Conservation (phyloP, 352 stramenopile genomes). For the Globisporangium spiculum region DNA sequence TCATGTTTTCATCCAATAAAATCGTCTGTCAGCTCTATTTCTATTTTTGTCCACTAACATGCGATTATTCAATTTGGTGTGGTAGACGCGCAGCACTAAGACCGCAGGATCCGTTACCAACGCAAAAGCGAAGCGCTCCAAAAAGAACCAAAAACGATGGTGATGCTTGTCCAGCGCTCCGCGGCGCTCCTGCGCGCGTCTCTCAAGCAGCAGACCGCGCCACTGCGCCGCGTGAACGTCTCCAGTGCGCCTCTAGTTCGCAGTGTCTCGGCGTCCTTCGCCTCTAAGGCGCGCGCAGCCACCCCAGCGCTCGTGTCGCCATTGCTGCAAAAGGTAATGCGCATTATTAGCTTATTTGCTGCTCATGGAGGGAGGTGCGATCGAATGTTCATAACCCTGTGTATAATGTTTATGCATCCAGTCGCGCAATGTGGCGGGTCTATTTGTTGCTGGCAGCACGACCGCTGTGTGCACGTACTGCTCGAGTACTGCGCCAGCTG, state of each 20-base stretch:
- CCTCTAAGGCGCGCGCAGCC: slow-evolving; percentile 1
- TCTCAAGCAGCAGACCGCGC: not conserved
- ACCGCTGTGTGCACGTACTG: slow-evolving; percentile 57
- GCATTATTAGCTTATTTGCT: not conserved
- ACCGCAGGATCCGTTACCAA: not conserved
- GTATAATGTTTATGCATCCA: slow-evolving; percentile 3
- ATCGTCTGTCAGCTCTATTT: not conserved
- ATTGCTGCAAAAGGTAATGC: slow-evolving; percentile 30
- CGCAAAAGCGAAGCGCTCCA: not conserved
- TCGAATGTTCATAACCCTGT: no score
- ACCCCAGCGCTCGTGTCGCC: slow-evolving; percentile 25
- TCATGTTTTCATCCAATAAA: not conserved
- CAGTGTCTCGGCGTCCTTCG: not conserved
- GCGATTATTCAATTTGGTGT: not conserved
- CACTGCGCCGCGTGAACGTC: not conserved
- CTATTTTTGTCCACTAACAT: slow-evolving; percentile 5
- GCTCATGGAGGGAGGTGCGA: no score
- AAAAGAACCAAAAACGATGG: not conserved
- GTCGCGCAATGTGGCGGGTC: slow-evolving; percentile 23
- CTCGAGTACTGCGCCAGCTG: slow-evolving; percentile 23
- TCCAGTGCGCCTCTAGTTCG: not conserved
- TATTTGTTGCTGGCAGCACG: slow-evolving; percentile 40
- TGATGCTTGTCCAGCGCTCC: slow-evolving; percentile 12
- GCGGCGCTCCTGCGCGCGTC: slow-evolving; percentile 4
- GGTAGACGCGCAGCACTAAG: slow-evolving; percentile 4